Base-by-base conservation (phyloP, 257 asterid genomes). In the Solanum corneliomulleri region DNA sequence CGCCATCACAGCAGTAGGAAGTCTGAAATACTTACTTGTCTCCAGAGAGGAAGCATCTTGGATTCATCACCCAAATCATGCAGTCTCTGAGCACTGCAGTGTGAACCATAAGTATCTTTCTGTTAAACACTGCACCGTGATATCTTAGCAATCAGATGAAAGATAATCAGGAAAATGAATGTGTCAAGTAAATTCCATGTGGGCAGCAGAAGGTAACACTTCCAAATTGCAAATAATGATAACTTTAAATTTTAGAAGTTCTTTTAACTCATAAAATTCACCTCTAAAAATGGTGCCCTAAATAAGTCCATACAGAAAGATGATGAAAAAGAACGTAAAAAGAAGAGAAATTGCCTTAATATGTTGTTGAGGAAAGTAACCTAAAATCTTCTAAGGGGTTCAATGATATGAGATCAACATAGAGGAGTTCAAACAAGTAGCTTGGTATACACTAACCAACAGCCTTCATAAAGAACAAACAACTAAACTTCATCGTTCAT, bases 21-120 rank as follows among this genome's bases (percentile, higher is more conserved):
- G 20, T 42, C 41, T 82, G 60, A 71, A 88, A 87, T 41, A 87
- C 94, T 87, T 90, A 97, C 99, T 92, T 96, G 99, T 95, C 97
- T 93, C 99, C 99, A 97, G 25, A 97, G 95, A 84, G 99, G 98
- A 89, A 97, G 98, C 91, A 93, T 80, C 92, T 93, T 97, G n/a
- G 98, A 91, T 91, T 97, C 98, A 83, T 96, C 98, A 47, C 98
- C 98, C 93, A 95, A 91, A 89, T 93, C 99, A 83, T 92, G 95
- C 89, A 96, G 90, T 78, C 96, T 90, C 87, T 97, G 98, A 88
- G 93, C 74, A 78, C 99, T 97, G 95, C 87, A 89, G 88, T 70
- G 88, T 47, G 87, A 87, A 52, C 29, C 87, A 64, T 60, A 87
- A 72, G 82, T 72, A 21, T 72, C 37, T 31, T 45, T 72, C 58